Conservation (phyloP, 345 rosid genomes). For the Luvunga scandens region DNA sequence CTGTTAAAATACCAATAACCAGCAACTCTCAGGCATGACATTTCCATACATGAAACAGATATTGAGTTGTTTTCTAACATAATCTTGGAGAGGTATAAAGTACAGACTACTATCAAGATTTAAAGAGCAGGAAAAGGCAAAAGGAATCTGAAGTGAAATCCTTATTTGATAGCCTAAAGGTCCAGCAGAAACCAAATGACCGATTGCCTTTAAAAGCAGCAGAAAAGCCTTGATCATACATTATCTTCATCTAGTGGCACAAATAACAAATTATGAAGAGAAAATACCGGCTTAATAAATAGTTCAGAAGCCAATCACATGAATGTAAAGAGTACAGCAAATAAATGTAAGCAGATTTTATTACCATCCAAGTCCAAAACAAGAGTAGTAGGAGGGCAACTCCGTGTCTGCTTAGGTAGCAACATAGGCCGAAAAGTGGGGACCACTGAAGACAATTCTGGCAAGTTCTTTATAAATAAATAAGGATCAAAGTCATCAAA, state of each 20-base stretch:
- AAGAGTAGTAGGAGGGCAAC: conserved; percentile 91
- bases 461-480: conserved; percentile 89
- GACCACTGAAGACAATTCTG: conserved; percentile 77
- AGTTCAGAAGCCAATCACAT: background rate
- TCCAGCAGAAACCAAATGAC: background rate
- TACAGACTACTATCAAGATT: background rate
- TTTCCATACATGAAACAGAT: background rate
- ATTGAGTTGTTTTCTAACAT: background rate
- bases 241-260: background rate
- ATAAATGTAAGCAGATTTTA: conserved; percentile 12
- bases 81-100: background rate
- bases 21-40: background rate
- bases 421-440: conserved; percentile 82
- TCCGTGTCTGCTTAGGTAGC: conserved; percentile 93
- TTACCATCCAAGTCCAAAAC: conserved; percentile 97
- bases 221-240: background rate
- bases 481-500: conserved; percentile 93
- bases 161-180: background rate
- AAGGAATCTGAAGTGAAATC: background rate
- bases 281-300: background rate
- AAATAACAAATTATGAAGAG: background rate
- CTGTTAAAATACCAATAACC: background rate
- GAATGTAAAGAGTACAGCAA: background rate
- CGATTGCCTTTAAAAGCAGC: background rate
- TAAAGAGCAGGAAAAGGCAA: background rate